phyloP scores from a whole-genome alignment of 2,329 filamentous ascomycete species.

The Ceratocystiopsis brevicomis region DNA sequence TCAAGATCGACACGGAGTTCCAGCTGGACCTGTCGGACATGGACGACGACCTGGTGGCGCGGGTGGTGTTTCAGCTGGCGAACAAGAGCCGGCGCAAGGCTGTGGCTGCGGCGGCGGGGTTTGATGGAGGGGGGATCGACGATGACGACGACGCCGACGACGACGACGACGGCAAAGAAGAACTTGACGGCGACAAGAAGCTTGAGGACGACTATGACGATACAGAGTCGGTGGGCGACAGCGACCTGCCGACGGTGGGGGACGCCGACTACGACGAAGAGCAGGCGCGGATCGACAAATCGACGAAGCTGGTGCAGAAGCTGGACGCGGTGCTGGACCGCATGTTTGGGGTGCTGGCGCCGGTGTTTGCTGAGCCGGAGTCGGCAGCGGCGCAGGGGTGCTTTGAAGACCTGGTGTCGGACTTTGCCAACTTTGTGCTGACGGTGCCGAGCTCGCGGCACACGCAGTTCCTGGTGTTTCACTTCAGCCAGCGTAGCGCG shows the following conservation, averaged over 20 bases:
- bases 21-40: conserved; percentile 84
- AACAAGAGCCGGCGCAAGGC: neutral
- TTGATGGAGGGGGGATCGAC: conserved; percentile 3
- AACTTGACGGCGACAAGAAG: neutral
- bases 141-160: conserved; percentile 25
- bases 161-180: conserved; percentile 26
- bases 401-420: conserved; percentile 62
- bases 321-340: conserved; percentile 80
- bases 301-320: conserved; percentile 73
- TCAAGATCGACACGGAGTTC: conserved; percentile 91
- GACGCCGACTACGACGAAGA: conserved; percentile 48
- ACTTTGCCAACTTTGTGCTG: conserved; percentile 75
- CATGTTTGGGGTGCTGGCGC: conserved; percentile 67
- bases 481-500: conserved; percentile 72
- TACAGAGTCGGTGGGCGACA: conserved; percentile 21
- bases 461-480: conserved; percentile 89
- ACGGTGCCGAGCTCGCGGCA: conserved; percentile 84
- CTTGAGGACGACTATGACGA: neutral
- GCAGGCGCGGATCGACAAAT: conserved; percentile 42
- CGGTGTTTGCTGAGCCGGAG: conserved; percentile 49
- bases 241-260: conserved; percentile 50
- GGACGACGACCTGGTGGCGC: conserved; percentile 69
- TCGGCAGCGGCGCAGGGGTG: conserved; percentile 50
- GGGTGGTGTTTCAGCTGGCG: conserved; percentile 39
- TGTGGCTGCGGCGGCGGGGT: neutral